A percentile compares a stretch with the other conserved stretches of the same genome.
phyloP scores from a whole-genome alignment of 2,329 filamentous ascomycete species.

The Aphanocladium album region DNA sequence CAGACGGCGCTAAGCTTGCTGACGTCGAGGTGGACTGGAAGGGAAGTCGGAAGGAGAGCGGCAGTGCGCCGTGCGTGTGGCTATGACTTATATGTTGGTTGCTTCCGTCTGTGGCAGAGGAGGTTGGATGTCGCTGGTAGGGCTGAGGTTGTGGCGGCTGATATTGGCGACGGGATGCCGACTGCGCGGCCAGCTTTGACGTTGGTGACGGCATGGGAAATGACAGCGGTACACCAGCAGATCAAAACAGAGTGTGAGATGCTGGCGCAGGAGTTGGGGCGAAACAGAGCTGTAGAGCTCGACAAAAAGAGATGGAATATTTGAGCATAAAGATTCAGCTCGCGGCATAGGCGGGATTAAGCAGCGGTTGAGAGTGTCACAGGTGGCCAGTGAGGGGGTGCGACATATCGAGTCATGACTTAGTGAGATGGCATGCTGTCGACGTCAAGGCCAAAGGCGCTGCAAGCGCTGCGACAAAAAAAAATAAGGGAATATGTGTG shows the following conservation, averaged over 20 bases:
- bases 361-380: neutral
- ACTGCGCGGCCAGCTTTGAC: neutral
- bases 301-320: neutral
- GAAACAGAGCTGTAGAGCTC: neutral
- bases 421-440: neutral
- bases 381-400: conserved; percentile 4
- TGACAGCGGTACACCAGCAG: neutral
- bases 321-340: neutral
- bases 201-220: conserved; percentile 1
- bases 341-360: neutral
- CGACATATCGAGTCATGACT: neutral
- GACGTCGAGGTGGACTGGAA: conserved; percentile 47
- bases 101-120: neutral
- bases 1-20: conserved; percentile 48
- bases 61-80: conserved; percentile 28
- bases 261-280: neutral
- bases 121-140: neutral
- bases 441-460: neutral
- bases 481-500: neutral
- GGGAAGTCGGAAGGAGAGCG: conserved; percentile 44
- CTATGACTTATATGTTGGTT: neutral
- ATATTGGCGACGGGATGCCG: neutral
- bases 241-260: neutral
- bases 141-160: neutral
- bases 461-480: neutral